phyloP scores from a whole-genome alignment of 2,329 filamentous ascomycete genomes.

The Colletotrichum cordylinicola region DNA sequence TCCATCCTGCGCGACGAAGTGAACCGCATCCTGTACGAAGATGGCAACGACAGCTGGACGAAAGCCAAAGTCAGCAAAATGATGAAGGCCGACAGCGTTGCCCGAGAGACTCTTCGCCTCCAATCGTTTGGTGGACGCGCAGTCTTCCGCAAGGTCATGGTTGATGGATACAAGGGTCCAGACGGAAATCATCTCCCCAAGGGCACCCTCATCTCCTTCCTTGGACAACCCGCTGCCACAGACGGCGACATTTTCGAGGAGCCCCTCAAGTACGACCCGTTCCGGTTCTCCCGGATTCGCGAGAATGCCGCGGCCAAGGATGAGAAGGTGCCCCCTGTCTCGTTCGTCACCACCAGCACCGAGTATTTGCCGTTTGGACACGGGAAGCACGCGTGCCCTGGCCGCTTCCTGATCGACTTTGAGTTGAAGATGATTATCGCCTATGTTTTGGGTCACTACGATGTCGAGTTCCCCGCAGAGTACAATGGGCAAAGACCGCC shows the following conservation, averaged over 20 bases:
- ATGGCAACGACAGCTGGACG: slow-evolving; percentile 38
- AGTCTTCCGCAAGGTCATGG: slow-evolving; percentile 33
- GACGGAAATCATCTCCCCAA: slow-evolving; percentile 36
- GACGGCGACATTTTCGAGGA: slow-evolving; percentile 38
- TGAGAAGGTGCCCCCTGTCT: slow-evolving; percentile 23
- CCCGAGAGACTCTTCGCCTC: slow-evolving; percentile 47
- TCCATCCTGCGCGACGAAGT: slow-evolving; percentile 42
- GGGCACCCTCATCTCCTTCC: slow-evolving; percentile 37
- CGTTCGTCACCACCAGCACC: slow-evolving; percentile 34
- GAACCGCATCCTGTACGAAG: slow-evolving; percentile 29
- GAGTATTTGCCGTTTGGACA: slow-evolving; percentile 39
- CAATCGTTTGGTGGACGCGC: slow-evolving; percentile 34
- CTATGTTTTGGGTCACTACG: slow-evolving; percentile 17
- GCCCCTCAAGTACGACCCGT: slow-evolving; percentile 43
- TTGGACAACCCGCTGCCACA: slow-evolving; percentile 32
- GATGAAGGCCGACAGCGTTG: slow-evolving; percentile 43
- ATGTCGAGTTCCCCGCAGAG: slow-evolving; percentile 17
- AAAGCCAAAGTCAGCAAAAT: slow-evolving; percentile 42
- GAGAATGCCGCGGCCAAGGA: slow-evolving; percentile 29
- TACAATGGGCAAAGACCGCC: slow-evolving; percentile 18
- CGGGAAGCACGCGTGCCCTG: slow-evolving; percentile 38
- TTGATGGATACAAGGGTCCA: slow-evolving; percentile 32
- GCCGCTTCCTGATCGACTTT: slow-evolving; percentile 34
- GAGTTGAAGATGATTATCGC: slow-evolving; percentile 36
- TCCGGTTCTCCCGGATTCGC: slow-evolving; percentile 42